A percentile compares a stretch with the other conserved stretches of the same genome.
phyloP scores from a whole-genome alignment of 2,329 filamentous ascomycete species.

The Fusarium pseudocircinatum region DNA sequence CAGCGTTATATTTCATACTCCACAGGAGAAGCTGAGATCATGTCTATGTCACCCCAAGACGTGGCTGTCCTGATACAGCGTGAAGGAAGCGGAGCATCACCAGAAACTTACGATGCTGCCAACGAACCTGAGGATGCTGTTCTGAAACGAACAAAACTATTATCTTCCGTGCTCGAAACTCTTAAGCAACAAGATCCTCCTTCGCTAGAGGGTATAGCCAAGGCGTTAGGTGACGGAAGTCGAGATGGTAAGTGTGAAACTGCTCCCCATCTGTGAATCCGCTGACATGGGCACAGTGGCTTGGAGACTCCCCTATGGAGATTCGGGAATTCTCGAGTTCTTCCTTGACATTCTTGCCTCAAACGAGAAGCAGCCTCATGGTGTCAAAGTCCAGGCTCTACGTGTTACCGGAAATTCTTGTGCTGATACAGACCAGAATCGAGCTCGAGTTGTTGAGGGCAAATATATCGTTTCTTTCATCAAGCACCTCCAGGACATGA shows the following conservation, averaged over 20 bases:
- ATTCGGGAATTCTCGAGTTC: constrained; percentile 66
- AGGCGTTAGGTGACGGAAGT: constrained; percentile 65
- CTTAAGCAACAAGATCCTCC: constrained; percentile 50
- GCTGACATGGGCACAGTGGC: constrained; percentile 52
- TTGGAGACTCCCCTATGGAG: constrained; percentile 66
- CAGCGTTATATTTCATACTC: background rate
- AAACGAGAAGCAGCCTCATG: constrained; percentile 49
- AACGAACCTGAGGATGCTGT: constrained; percentile 36
- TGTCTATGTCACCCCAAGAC: constrained; percentile 49
- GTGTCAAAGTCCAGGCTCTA: constrained; percentile 63
- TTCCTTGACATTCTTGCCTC: constrained; percentile 59
- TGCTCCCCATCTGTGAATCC: rapidly evolving
- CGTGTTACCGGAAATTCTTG: constrained; percentile 70
- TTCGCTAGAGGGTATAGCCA: constrained; percentile 57
- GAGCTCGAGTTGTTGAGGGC: constrained; percentile 62
- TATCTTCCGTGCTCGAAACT: constrained; percentile 52
- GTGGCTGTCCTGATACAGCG: constrained; percentile 50
- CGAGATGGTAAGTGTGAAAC: constrained; percentile 60
- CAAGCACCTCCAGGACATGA: constrained; percentile 57
- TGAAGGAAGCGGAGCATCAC: constrained; percentile 44
- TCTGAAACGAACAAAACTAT: constrained; percentile 41
- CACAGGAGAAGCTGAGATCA: background rate
- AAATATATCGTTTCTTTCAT: constrained; percentile 60
- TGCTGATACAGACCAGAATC: constrained; percentile 71
- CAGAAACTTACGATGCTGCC: constrained; percentile 42